These are phyloP conservation scores for Tylopilus sp. DNA, from an alignment of 768 basidiomycete genomes.

Conservation along the genomic window DNA sequence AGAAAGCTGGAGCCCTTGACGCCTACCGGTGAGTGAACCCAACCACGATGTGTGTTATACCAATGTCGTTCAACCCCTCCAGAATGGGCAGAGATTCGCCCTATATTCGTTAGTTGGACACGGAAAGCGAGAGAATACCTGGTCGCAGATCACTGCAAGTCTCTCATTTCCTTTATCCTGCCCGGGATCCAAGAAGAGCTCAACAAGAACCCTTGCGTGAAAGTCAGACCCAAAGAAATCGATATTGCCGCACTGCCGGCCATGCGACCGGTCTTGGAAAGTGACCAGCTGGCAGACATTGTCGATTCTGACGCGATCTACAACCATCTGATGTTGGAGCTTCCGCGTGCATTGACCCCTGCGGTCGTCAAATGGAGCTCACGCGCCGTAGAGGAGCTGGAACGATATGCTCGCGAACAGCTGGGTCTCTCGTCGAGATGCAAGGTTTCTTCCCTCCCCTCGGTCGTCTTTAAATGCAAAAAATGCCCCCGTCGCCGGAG, in stretches of 20 bases:
- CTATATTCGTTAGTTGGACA: not conserved
- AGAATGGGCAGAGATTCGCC: slow-evolving; percentile 13
- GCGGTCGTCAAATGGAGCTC: slow-evolving; percentile 7
- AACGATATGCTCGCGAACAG: slow-evolving; percentile 1
- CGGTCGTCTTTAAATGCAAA: slow-evolving; percentile 12
- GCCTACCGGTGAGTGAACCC: slow-evolving; percentile 6
- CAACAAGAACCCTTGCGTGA: not conserved
- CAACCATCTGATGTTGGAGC: not conserved
- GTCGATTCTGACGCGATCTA: not conserved
- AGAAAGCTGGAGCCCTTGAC: slow-evolving; percentile 2
- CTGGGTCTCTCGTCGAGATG: not conserved
- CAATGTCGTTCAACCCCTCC: not conserved
- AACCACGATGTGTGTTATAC: not conserved
- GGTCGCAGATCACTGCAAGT: not conserved
- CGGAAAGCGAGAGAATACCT: not conserved
- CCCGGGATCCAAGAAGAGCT: not conserved
- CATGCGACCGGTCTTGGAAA: not conserved
- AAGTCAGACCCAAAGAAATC: not conserved
- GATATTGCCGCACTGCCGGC: slow-evolving; percentile 5
- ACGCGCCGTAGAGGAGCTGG: slow-evolving; percentile 7
- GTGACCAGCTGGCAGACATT: not conserved
- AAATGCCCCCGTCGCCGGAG: not conserved
- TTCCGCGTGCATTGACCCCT: not conserved
- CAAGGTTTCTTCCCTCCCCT: slow-evolving; percentile 3
- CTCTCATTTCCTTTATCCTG: too few relatives aligned